A percentile compares a stretch with the other conserved stretches of the same genome.
phyloP scores from a whole-genome alignment of 73 alveolate genomes.

The Loxodes magnus region DNA sequence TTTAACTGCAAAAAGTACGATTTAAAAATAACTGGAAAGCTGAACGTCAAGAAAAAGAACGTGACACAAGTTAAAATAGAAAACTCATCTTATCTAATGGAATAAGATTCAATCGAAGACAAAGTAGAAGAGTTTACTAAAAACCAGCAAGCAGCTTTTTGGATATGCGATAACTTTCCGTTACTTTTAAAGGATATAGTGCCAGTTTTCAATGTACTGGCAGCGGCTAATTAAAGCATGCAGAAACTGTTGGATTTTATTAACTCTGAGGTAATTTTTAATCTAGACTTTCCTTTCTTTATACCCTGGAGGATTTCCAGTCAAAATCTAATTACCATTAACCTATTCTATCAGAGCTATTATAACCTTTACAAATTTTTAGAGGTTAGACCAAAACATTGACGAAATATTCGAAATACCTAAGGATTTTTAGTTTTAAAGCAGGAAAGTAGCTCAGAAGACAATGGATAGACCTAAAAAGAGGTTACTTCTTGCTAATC shows the following conservation, averaged over 20 bases:
- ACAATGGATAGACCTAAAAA: slow-evolving; percentile 8
- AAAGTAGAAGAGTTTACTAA: neutral
- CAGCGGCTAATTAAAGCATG: neutral
- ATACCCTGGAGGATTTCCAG: too few species aligned
- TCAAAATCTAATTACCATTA: slow-evolving; percentile 5
- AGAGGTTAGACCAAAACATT: neutral
- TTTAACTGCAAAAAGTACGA: neutral
- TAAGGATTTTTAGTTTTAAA: neutral
- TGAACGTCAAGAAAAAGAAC: neutral
- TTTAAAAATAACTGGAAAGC: neutral
- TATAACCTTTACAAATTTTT: slow-evolving; percentile 7
- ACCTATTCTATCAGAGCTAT: neutral
- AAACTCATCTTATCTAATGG: neutral
- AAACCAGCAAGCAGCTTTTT: slow-evolving; percentile 4
- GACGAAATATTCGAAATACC: neutral
- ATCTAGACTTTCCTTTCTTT: too few species aligned
- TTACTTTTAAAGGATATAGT: neutral
- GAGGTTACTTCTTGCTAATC: slow-evolving; percentile 5
- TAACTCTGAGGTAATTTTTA: too few species aligned
- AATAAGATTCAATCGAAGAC: neutral
- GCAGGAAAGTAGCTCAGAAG: slow-evolving; percentile 10
- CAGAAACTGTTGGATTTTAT: too few species aligned
- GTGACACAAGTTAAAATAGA: neutral
- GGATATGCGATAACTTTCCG: neutral
- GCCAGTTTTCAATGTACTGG: neutral